A percentile compares a stretch with the other conserved stretches of the same genome.
Evolutionary conservation across 2,329 filamentous ascomycete species (phyloP).

Genomic region (Hymenoscyphus albidus): DNA sequence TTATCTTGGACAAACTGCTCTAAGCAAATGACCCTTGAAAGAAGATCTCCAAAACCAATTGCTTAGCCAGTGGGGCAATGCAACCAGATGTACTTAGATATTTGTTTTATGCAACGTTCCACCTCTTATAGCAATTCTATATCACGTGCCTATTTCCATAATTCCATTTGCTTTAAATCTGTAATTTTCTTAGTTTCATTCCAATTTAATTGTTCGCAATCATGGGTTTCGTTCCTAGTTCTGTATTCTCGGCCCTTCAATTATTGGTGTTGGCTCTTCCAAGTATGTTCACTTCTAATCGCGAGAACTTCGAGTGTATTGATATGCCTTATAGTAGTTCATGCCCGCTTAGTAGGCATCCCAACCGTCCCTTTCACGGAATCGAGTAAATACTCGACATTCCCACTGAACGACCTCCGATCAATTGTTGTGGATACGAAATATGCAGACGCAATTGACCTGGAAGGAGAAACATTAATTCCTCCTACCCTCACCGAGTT

Average conservation of each 20-base stretch:
- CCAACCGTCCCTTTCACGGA: conserved; percentile 36
- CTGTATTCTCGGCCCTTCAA: not conserved
- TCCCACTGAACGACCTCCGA: conserved; percentile 30
- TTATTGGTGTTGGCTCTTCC: not conserved
- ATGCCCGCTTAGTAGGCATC: conserved; percentile 24
- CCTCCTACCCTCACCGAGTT: conserved; percentile 48
- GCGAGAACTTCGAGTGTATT: not conserved
- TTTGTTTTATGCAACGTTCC: conserved; percentile 1
- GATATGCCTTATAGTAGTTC: not conserved
- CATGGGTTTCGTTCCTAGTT: not conserved
- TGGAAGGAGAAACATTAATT: conserved; percentile 47
- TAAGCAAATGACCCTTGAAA: not conserved
- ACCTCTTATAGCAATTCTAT: not conserved
- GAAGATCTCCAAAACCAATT: not conserved
- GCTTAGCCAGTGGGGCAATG: not conserved
- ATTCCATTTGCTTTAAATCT: no score
- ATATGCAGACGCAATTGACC: conserved; percentile 41
- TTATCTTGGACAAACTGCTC: not conserved
- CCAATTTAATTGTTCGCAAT: not conserved
- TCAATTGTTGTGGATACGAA: conserved; percentile 44
- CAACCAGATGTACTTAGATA: not conserved
- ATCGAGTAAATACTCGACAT: conserved; percentile 26
- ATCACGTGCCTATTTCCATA: not conserved
- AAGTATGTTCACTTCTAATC: not conserved
- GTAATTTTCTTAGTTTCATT: not conserved